Conservation (phyloP, 2,329 filamentous ascomycete genomes). For the Verticillium isaacii region DNA sequence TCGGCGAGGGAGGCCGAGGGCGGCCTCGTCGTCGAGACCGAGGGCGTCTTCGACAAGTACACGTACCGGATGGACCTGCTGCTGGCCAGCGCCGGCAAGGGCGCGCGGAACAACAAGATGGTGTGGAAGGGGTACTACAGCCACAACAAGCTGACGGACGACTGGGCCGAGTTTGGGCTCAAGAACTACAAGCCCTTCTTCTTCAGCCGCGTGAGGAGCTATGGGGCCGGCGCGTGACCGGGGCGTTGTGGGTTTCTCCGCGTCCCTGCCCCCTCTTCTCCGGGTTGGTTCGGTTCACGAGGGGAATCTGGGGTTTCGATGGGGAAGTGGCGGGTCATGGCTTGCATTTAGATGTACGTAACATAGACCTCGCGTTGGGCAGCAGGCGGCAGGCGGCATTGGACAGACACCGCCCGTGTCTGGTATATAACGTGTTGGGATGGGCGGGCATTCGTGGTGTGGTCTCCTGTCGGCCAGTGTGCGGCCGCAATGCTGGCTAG, state of each 20-base stretch:
- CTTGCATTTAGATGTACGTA: not conserved
- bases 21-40: slow-evolving; percentile 78
- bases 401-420: not conserved
- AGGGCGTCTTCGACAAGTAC: slow-evolving; percentile 74
- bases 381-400: not conserved
- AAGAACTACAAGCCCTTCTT: slow-evolving; percentile 62
- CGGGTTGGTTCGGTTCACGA: not conserved
- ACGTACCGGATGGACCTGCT: slow-evolving; percentile 77
- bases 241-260: not conserved
- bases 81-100: slow-evolving; percentile 59
- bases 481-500: not conserved
- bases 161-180: slow-evolving; percentile 76
- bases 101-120: slow-evolving; percentile 77
- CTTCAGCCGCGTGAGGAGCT: slow-evolving; percentile 63
- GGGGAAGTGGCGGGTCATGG: not conserved
- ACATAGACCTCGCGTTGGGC: not conserved
- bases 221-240: slow-evolving; percentile 42
- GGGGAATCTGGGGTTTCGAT: not conserved
- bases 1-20: slow-evolving; percentile 47
- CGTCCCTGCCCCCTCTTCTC: not conserved
- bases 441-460: not conserved
- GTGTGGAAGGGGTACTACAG: slow-evolving; percentile 87
- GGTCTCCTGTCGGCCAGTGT: not conserved
- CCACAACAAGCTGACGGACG: slow-evolving; percentile 84
- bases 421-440: not conserved